Evolutionary conservation across 306 rosid genomes (phyloP).

Genomic region (Gynostemma pentaphyllum): DNA sequence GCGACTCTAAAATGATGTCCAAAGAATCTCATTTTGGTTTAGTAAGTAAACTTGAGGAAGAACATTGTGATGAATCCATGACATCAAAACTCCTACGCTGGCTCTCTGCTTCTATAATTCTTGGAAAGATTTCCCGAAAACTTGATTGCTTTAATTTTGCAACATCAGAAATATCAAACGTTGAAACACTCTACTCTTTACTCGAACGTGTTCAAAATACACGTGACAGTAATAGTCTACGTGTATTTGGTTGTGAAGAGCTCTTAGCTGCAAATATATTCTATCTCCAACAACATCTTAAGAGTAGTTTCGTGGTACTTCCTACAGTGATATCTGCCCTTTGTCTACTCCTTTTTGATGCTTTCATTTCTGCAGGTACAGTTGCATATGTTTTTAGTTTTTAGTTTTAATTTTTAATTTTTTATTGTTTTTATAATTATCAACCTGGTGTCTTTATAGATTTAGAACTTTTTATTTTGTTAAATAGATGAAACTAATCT

Average conservation of each 20-base stretch:
- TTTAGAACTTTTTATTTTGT: not conserved
- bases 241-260: constrained; percentile 28
- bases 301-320: constrained; percentile 29
- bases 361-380: constrained; percentile 42
- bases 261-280: constrained; percentile 56
- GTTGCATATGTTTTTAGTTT: not conserved
- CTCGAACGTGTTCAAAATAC: constrained; percentile 27
- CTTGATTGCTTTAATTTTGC: constrained; percentile 18
- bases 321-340: constrained; percentile 69
- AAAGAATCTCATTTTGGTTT: constrained; percentile 22
- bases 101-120: constrained; percentile 64
- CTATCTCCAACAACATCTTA: constrained; percentile 51
- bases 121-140: constrained; percentile 42
- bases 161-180: constrained; percentile 15
- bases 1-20: constrained; percentile 29
- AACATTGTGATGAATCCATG: constrained; percentile 29
- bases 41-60: constrained; percentile 19
- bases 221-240: constrained; percentile 23
- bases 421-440: not conserved
- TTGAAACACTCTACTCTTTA: constrained; percentile 39
- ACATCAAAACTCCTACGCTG: constrained; percentile 51
- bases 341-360: constrained; percentile 40
- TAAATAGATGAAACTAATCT: not conserved
- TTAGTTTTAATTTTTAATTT: not conserved
- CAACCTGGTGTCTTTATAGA: not conserved